Conservation (phyloP, 2,329 filamentous ascomycete genomes). For the Lachnellula suecica region DNA sequence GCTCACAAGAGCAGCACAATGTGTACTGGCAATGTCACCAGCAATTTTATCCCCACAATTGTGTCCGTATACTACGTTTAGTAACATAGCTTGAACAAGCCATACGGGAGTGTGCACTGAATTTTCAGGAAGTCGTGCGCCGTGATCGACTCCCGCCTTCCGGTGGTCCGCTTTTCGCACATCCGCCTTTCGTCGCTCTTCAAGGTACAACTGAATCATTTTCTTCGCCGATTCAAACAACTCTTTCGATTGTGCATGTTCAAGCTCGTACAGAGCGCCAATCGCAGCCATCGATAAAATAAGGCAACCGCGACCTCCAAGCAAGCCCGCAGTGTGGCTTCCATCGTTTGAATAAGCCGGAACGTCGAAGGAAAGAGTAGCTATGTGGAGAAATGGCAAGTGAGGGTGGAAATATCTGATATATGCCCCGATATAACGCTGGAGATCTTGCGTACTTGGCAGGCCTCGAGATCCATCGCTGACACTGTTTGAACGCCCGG, state of each 20-base stretch:
- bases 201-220: conserved; percentile 90
- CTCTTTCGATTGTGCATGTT: conserved; percentile 75
- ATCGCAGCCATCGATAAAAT: conserved; percentile 85
- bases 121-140: conserved; percentile 52
- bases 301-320: conserved; percentile 82
- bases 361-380: conserved; percentile 87
- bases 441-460: conserved; percentile 81
- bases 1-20: conserved; percentile 87
- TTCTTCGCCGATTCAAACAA: conserved; percentile 93
- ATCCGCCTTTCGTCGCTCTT: conserved; percentile 85
- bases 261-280: conserved; percentile 83
- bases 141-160: conserved; percentile 48
- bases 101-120: conserved; percentile 80
- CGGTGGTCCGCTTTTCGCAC: conserved; percentile 64
- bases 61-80: conserved; percentile 94
- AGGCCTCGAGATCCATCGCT: conserved; percentile 57
- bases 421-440: conserved; percentile 87
- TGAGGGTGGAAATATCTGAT: conserved; percentile 92
- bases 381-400: conserved; percentile 89
- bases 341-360: conserved; percentile 65
- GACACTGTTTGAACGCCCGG: conserved; percentile 47
- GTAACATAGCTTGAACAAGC: conserved; percentile 94
- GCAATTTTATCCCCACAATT: conserved; percentile 90
- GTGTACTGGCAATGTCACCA: conserved; percentile 88
- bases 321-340: conserved; percentile 54